Evolutionary conservation across 495 filamentous ascomycete species (phyloP).

Genomic region (Podospora appendiculata): DNA sequence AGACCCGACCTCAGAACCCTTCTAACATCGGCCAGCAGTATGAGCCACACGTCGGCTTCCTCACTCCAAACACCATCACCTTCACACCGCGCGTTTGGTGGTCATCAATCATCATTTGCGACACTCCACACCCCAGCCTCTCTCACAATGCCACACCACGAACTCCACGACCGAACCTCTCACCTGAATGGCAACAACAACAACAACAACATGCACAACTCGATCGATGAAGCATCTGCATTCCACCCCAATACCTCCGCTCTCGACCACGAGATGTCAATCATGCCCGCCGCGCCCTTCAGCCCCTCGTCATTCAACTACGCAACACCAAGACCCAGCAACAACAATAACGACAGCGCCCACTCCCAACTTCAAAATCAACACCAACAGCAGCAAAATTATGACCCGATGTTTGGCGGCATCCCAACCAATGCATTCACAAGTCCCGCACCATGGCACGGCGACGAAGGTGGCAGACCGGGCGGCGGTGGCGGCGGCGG

Average conservation of each 20-base stretch:
- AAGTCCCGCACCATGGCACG: conserved; percentile 37
- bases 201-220: too few relatives aligned
- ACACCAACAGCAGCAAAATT: conserved; percentile 19
- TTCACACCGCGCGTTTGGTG: background rate
- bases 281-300: conserved; percentile 7
- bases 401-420: conserved; percentile 51
- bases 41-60: conserved; percentile 16
- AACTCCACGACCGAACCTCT: conserved; percentile 4
- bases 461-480: conserved; percentile 19
- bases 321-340: conserved; percentile 4
- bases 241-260: background rate
- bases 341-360: conserved; percentile 9
- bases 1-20: conserved; percentile 26
- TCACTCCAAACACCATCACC: conserved; percentile 21
- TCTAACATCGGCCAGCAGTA: conserved; percentile 11
- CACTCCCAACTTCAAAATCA: conserved; percentile 8
- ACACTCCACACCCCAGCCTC: conserved; percentile 21
- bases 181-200: background rate
- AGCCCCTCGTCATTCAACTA: conserved; percentile 18
- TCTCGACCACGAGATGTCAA: conserved; percentile 3
- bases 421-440: conserved; percentile 37
- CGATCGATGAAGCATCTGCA: background rate
- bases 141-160: conserved; percentile 12
- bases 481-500: conserved; percentile 6
- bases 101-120: conserved; percentile 24